Conservation (phyloP, 345 rosid species). For the Fremontodendron californicum region DNA sequence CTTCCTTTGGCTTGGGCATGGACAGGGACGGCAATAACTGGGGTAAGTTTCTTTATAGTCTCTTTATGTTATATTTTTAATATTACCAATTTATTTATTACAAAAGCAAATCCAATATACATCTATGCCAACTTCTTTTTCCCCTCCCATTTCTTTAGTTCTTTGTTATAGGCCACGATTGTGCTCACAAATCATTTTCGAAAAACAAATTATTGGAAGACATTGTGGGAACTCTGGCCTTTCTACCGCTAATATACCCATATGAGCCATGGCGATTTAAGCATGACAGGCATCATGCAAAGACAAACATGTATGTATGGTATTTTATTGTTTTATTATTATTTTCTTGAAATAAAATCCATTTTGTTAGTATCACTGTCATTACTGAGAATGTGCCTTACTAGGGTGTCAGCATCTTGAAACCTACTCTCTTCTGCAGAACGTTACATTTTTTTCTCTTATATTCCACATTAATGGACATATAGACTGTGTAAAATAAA, state of each 20-base stretch:
- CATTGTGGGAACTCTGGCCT: slow-evolving; percentile 86
- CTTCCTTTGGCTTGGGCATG: slow-evolving; percentile 96
- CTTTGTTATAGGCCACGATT: slow-evolving; percentile 97
- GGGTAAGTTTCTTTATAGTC: slow-evolving; percentile 43
- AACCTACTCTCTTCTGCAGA: background rate
- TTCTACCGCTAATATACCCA: slow-evolving; percentile 80
- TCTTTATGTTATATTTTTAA: background rate
- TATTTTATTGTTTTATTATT: slow-evolving; percentile 3
- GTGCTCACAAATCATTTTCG: slow-evolving; percentile 90
- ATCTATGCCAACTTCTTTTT: slow-evolving; percentile 16
- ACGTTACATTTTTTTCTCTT: background rate
- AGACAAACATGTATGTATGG: slow-evolving; percentile 74
- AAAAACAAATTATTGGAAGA: slow-evolving; percentile 86
- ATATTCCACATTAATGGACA: background rate
- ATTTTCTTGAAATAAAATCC: background rate
- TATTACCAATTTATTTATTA: background rate
- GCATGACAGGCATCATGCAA: slow-evolving; percentile 93
- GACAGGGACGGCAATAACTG: slow-evolving; percentile 90
- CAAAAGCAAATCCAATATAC: background rate
- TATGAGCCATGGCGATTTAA: slow-evolving; percentile 95
- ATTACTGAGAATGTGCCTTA: background rate
- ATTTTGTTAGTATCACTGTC: background rate
- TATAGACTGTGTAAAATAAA: background rate
- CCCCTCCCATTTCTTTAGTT: slow-evolving; percentile 40
- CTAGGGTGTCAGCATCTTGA: background rate